Evolutionary conservation across 2,329 filamentous ascomycete genomes (phyloP).

Genomic region (Aspergillus pseudoglaucus): DNA sequence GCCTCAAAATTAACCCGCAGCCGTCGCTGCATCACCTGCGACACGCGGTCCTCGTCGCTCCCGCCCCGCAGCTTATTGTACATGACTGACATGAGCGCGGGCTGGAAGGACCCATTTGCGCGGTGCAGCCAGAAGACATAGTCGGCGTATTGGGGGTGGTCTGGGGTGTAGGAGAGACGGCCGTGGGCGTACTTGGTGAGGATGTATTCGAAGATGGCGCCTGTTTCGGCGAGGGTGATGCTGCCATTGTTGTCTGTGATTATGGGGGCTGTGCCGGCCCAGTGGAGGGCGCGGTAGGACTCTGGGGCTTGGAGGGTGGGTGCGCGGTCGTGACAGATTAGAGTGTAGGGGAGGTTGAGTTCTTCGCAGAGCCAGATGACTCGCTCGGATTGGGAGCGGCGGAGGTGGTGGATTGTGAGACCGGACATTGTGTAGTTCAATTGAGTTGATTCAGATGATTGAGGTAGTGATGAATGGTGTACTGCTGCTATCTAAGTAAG

Average conservation of each 20-base stretch:
- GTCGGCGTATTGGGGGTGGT: constrained; percentile 48
- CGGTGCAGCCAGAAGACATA: constrained; percentile 63
- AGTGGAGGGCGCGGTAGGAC: constrained; percentile 40
- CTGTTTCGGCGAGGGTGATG: constrained; percentile 53
- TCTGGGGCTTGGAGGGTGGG: constrained; percentile 37
- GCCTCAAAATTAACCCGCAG: constrained; percentile 36
- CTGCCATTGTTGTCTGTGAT: constrained; percentile 47
- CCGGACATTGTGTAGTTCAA: neutral
- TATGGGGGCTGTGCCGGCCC: constrained; percentile 53
- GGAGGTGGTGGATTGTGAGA: constrained; percentile 46
- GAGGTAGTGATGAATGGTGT: too few relatives aligned
- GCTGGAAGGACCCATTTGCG: constrained; percentile 42
- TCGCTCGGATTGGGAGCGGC: constrained; percentile 57
- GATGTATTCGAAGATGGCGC: constrained; percentile 58
- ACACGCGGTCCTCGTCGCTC: constrained; percentile 21
- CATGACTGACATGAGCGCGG: constrained; percentile 35
- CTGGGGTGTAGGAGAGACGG: constrained; percentile 41
- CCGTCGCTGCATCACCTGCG: constrained; percentile 26
- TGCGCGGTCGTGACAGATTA: constrained; percentile 42
- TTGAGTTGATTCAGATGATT: neutral
- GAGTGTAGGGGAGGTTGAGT: constrained; percentile 49
- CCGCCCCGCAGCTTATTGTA: constrained; percentile 17
- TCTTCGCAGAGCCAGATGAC: constrained; percentile 61
- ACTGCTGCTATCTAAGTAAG: too few relatives aligned
- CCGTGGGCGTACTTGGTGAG: constrained; percentile 48